Evolutionary conservation across 2,329 filamentous ascomycete species (phyloP).

Genomic region (Diaporthe sp.): DNA sequence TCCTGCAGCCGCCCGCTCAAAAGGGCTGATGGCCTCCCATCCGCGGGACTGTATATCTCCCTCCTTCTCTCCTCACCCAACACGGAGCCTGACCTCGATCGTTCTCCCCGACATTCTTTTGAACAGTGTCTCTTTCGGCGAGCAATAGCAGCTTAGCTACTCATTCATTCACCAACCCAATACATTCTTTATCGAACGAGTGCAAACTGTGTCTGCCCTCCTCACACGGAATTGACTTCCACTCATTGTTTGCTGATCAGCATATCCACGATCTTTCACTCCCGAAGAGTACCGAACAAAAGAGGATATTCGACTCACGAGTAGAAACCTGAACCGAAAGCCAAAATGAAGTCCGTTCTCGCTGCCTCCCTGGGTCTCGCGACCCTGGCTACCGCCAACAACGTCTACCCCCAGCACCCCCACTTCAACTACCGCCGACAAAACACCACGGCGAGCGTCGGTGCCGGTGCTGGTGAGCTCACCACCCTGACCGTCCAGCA

Average conservation of each 20-base stretch:
- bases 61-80: slow-evolving; percentile 33
- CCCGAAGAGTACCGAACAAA: slow-evolving; percentile 36
- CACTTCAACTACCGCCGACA: slow-evolving; percentile 43
- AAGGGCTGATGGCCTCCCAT: slow-evolving; percentile 33
- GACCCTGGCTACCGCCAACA: slow-evolving; percentile 52
- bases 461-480: slow-evolving; percentile 32
- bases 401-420: slow-evolving; percentile 52
- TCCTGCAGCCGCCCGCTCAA: slow-evolving; percentile 33
- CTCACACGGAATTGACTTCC: slow-evolving; percentile 46
- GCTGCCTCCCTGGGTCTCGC: slow-evolving; percentile 55
- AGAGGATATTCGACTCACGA: slow-evolving; percentile 33
- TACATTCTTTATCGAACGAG: slow-evolving; percentile 42
- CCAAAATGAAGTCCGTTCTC: slow-evolving; percentile 59
- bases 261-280: slow-evolving; percentile 33
- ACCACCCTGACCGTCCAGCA: slow-evolving; percentile 53
- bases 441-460: slow-evolving; percentile 37
- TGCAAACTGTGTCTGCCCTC: slow-evolving; percentile 45
- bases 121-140: slow-evolving; percentile 34
- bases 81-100: slow-evolving; percentile 34
- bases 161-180: slow-evolving; percentile 39
- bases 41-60: slow-evolving; percentile 31
- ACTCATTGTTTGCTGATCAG: slow-evolving; percentile 39
- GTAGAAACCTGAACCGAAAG: slow-evolving; percentile 37
- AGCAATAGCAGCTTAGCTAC: slow-evolving; percentile 33
- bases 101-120: slow-evolving; percentile 36